Percentiles rank a stretch among this genome's conserved stretches.
Conservation (phyloP, 2,329 filamentous ascomycete species). For the Boeremia lycopersici region DNA sequence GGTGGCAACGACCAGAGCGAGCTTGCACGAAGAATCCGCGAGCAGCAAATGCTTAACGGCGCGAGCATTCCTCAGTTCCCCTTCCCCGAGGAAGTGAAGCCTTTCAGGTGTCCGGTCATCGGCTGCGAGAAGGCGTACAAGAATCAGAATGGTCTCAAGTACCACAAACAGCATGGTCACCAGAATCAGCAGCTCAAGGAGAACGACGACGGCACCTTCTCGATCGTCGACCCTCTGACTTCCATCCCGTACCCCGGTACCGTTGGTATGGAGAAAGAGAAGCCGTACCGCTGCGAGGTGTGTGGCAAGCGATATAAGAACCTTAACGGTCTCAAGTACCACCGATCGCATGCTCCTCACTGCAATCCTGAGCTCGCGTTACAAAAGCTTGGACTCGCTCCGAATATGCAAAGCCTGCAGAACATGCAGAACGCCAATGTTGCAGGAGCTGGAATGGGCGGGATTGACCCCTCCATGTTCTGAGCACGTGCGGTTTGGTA, state of each 20-base stretch:
- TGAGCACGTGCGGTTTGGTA: constrained; percentile 19
- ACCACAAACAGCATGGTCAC: constrained; percentile 85
- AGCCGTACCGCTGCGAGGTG: constrained; percentile 95
- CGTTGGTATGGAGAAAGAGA: constrained; percentile 99
- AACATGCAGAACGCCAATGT: constrained; percentile 54
- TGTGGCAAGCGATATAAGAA: constrained; percentile 99
- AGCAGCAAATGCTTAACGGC: constrained; percentile 66
- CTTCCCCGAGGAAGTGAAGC: constrained; percentile 86
- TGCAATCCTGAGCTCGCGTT: constrained; percentile 83
- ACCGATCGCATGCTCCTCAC: constrained; percentile 73
- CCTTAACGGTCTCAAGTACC: constrained; percentile 95
- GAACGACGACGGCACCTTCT: constrained; percentile 96
- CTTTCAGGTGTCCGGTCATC: constrained; percentile 96
- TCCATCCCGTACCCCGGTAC: constrained; percentile 94
- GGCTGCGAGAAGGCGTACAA: constrained; percentile 99
- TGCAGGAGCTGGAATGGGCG: constrained; percentile 60
- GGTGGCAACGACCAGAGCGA: constrained; percentile 68
- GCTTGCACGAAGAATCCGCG: constrained; percentile 68
- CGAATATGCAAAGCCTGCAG: constrained; percentile 50
- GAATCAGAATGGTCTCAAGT: constrained; percentile 98
- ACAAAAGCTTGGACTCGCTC: constrained; percentile 48
- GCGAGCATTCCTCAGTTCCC: constrained; percentile 49
- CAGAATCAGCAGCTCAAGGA: constrained; percentile 96
- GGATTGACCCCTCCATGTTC: constrained; percentile 61
- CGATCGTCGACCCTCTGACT: constrained; percentile 95